A percentile compares a stretch with the other conserved stretches of the same genome.
Evolutionary conservation across 371 early-diverging fungal genomes (phyloP).

Genomic region (Apophysomyces trapeziformis): DNA sequence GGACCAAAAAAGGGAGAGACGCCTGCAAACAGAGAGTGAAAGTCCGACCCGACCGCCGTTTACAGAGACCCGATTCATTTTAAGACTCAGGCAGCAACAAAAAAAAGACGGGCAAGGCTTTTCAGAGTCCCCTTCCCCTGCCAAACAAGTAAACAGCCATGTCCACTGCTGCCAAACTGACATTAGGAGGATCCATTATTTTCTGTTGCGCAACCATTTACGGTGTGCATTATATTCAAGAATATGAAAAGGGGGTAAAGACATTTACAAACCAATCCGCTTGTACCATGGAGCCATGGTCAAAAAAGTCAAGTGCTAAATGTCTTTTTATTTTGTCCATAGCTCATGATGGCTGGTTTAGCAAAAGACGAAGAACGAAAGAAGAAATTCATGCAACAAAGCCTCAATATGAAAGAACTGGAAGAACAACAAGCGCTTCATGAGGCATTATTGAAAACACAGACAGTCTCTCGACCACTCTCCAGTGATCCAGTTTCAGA

Average conservation of each 20-base stretch:
- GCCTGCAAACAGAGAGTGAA: too few relatives aligned
- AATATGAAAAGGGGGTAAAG: conserved; percentile 50
- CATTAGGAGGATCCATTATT: conserved; percentile 48
- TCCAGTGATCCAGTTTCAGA: conserved; percentile 43
- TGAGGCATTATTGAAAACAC: conserved; percentile 47
- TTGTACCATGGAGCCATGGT: not conserved
- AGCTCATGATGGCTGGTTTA: conserved; percentile 41
- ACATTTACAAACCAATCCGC: not conserved
- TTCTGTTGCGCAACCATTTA: conserved; percentile 49
- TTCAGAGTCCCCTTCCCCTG: not conserved
- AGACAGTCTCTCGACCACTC: conserved; percentile 38
- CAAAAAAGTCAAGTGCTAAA: not conserved
- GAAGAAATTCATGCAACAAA: conserved; percentile 42
- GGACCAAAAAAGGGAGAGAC: too few relatives aligned
- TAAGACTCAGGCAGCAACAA: too few relatives aligned
- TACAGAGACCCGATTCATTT: too few relatives aligned
- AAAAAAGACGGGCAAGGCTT: too few relatives aligned
- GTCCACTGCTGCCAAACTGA: conserved; percentile 51
- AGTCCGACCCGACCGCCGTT: too few relatives aligned
- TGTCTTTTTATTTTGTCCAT: conserved; percentile 10
- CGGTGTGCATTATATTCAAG: conserved; percentile 57
- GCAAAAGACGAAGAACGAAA: conserved; percentile 46
- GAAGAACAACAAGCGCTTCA: conserved; percentile 53
- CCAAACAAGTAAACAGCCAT: conserved; percentile 17
- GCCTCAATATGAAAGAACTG: conserved; percentile 46